Percentiles rank a stretch among this genome's conserved stretches.
phyloP scores from a whole-genome alignment of 2,329 filamentous ascomycete genomes.

The Fusarium beomiforme region DNA sequence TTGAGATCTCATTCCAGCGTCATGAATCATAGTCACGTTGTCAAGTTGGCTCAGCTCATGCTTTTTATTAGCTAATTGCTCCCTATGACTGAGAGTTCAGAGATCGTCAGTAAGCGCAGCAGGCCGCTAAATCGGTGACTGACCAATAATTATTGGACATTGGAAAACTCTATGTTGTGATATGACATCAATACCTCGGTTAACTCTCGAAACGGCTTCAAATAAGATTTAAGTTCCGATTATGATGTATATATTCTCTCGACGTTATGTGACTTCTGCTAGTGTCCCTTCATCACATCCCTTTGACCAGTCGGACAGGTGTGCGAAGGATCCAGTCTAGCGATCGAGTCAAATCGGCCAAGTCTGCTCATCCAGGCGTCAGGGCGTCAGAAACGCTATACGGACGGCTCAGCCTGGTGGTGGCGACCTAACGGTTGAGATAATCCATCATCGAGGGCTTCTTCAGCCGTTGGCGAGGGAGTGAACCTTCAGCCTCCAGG shows the following conservation, averaged over 20 bases:
- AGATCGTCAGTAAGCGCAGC: background rate
- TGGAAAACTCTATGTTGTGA: background rate
- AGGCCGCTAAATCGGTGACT: background rate
- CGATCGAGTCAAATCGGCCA: background rate
- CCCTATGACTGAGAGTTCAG: background rate
- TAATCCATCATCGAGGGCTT: background rate
- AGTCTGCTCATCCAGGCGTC: background rate
- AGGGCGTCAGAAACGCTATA: background rate
- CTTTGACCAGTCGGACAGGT: background rate
- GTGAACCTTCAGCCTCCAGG: background rate
- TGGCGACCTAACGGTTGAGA: background rate
- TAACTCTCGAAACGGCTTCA: background rate
- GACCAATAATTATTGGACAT: background rate
- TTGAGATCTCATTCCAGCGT: background rate
- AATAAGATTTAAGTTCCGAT: background rate
- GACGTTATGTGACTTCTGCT: background rate
- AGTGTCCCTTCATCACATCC: background rate
- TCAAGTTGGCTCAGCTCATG: background rate
- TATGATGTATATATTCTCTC: background rate
- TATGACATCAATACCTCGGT: background rate
- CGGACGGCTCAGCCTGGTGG: background rate
- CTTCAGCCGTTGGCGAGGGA: background rate
- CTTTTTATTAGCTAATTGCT: background rate
- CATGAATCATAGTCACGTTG: constrained; percentile 9
- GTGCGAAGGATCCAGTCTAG: background rate